These are phyloP conservation scores for Nicotiana undulata DNA, from an alignment of 257 asterid species.

Conservation along the genomic window DNA sequence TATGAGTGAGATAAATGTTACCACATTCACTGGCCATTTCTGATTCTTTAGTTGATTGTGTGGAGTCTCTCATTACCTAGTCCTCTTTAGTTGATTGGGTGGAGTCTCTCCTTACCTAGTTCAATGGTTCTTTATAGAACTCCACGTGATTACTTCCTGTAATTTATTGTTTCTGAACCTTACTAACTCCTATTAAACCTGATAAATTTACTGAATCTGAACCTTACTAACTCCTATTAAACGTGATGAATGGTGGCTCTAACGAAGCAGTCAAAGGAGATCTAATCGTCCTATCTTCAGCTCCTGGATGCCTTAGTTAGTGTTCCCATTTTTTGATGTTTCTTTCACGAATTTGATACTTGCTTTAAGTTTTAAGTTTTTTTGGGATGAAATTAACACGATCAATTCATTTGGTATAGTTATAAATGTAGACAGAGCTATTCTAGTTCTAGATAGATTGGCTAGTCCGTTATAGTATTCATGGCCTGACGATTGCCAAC, in stretches of 20 bases:
- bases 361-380: neutral
- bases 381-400: neutral
- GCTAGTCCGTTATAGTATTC: neutral
- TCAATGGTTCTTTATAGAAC: neutral
- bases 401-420: neutral
- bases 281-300: neutral
- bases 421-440: neutral
- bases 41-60: neutral
- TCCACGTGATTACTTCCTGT: neutral
- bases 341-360: neutral
- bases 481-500: neutral
- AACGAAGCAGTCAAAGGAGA: neutral
- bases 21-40: neutral
- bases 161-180: neutral
- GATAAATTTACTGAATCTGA: neutral
- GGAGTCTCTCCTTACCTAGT: neutral
- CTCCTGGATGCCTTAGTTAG: neutral
- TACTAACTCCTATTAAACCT: neutral
- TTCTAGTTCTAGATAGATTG: neutral
- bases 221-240: neutral
- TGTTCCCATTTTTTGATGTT: neutral
- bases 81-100: neutral
- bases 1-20: neutral
- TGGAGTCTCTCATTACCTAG: neutral
- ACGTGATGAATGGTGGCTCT: neutral